Percentiles rank a stretch among this genome's conserved stretches.
These are phyloP conservation scores for Teratosphaeria gauchensis DNA, from an alignment of 2,329 filamentous ascomycete species.

Conservation along the genomic window DNA sequence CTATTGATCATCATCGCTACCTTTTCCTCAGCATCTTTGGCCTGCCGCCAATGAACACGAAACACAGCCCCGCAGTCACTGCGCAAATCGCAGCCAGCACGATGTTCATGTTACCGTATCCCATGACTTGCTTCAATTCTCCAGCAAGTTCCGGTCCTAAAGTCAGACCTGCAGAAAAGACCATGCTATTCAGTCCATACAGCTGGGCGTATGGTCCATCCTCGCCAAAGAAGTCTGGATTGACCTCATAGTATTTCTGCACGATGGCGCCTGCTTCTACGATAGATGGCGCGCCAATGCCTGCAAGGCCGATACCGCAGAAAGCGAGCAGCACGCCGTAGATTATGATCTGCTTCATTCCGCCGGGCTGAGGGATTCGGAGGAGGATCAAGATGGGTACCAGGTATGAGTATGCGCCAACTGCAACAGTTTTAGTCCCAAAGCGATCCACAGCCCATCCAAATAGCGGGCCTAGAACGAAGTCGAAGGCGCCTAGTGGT, in stretches of 20 bases:
- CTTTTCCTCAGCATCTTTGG: slow-evolving; percentile 18
- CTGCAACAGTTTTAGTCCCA: slow-evolving; percentile 34
- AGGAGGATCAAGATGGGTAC: slow-evolving; percentile 35
- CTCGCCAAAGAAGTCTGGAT: slow-evolving; percentile 45
- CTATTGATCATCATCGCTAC: not conserved
- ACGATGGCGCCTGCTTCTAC: slow-evolving; percentile 50
- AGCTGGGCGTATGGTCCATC: slow-evolving; percentile 55
- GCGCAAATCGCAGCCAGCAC: slow-evolving; percentile 39
- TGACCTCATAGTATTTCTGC: slow-evolving; percentile 46
- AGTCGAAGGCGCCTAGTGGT: slow-evolving; percentile 34
- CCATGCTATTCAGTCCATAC: slow-evolving; percentile 55
- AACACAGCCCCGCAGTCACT: slow-evolving; percentile 35
- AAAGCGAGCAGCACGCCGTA: slow-evolving; percentile 38
- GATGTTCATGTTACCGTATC: slow-evolving; percentile 50
- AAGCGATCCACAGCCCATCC: slow-evolving; percentile 40
- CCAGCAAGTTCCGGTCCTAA: slow-evolving; percentile 51
- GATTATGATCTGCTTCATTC: slow-evolving; percentile 33
- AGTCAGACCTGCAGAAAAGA: slow-evolving; percentile 50
- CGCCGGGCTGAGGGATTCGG: slow-evolving; percentile 33
- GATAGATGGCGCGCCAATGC: slow-evolving; percentile 45
- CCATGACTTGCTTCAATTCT: slow-evolving; percentile 39
- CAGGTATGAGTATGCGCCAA: slow-evolving; percentile 34
- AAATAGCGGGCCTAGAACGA: slow-evolving; percentile 37
- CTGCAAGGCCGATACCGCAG: slow-evolving; percentile 43
- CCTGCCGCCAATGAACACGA: slow-evolving; percentile 38